Conservation (phyloP, 2,329 filamentous ascomycete genomes). For the Metarhizium brunneum region DNA sequence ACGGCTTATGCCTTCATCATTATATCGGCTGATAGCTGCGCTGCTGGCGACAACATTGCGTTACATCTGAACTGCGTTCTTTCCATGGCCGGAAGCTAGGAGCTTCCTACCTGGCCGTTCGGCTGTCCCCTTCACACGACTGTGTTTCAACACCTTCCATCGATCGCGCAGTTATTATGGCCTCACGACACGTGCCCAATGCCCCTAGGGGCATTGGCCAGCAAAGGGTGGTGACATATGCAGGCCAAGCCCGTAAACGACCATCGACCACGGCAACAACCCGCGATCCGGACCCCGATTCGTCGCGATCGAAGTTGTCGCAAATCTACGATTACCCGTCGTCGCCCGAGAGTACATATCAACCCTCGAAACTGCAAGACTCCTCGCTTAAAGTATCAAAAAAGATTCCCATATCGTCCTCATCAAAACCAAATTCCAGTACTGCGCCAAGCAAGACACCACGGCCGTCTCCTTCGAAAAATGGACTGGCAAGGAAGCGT, state of each 20-base stretch:
- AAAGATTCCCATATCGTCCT: background rate
- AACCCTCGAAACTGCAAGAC: background rate
- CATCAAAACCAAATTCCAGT: background rate
- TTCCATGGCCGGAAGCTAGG: background rate
- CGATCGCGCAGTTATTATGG: background rate
- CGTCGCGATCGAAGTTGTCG: background rate
- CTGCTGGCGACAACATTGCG: background rate
- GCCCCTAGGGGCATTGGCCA: background rate
- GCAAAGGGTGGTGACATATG: slow-evolving; percentile 2
- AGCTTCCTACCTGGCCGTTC: background rate
- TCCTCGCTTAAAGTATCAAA: background rate
- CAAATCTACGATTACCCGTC: background rate
- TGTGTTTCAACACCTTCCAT: background rate
- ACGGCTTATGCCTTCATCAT: background rate
- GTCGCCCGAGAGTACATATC: background rate
- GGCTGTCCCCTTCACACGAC: background rate
- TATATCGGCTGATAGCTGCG: background rate
- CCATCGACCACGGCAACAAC: background rate
- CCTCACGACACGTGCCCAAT: slow-evolving; percentile 1
- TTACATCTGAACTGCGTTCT: background rate
- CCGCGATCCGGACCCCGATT: background rate
- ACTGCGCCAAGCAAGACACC: background rate
- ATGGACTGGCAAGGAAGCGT: slow-evolving; percentile 3
- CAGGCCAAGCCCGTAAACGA: slow-evolving; percentile 1
- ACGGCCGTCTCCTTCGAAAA: background rate